These are phyloP conservation scores for Prototheca cutis DNA, from an alignment of 163 green algal species.

Conservation along the genomic window DNA sequence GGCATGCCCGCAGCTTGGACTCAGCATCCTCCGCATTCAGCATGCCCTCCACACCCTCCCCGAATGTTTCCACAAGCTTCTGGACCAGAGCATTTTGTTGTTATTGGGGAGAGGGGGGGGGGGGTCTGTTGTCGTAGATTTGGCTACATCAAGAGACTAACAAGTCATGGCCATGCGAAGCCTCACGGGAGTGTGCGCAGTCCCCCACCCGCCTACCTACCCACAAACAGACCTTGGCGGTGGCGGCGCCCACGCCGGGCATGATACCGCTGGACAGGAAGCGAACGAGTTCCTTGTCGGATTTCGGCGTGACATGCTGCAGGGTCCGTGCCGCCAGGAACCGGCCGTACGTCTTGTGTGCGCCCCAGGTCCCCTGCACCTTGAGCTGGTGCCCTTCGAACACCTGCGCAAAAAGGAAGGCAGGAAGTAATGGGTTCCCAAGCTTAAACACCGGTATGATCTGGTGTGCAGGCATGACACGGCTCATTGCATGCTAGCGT, in stretches of 20 bases:
- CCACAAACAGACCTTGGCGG: conserved; percentile 9
- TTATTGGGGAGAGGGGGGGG: background rate
- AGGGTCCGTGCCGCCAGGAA: conserved; percentile 19
- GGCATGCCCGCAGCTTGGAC: conserved; percentile 7
- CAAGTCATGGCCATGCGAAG: too few relatives aligned
- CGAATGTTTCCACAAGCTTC: conserved; percentile 11
- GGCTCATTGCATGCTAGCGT: too few relatives aligned
- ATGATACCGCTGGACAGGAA: conserved; percentile 28
- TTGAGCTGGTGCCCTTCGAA: conserved; percentile 22
- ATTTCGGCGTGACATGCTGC: conserved; percentile 9
- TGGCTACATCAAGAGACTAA: too few relatives aligned
- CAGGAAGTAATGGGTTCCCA: too few relatives aligned
- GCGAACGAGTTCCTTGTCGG: conserved; percentile 13
- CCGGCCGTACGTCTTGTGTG: conserved; percentile 28
- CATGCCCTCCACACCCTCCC: conserved; percentile 11
- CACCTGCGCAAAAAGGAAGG: too few relatives aligned
- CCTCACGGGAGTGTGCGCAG: too few relatives aligned
- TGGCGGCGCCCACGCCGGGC: conserved; percentile 29
- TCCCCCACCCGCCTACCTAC: too few relatives aligned
- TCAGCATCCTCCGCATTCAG: conserved; percentile 19
- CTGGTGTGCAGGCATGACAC: too few relatives aligned
- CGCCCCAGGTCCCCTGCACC: conserved; percentile 24
- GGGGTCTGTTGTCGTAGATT: background rate
- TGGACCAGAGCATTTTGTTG: conserved; percentile 16
- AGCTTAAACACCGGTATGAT: too few relatives aligned